Evolutionary conservation across 2,329 filamentous ascomycete genomes (phyloP).

Genomic region (Neodidymelliopsis sp.): DNA sequence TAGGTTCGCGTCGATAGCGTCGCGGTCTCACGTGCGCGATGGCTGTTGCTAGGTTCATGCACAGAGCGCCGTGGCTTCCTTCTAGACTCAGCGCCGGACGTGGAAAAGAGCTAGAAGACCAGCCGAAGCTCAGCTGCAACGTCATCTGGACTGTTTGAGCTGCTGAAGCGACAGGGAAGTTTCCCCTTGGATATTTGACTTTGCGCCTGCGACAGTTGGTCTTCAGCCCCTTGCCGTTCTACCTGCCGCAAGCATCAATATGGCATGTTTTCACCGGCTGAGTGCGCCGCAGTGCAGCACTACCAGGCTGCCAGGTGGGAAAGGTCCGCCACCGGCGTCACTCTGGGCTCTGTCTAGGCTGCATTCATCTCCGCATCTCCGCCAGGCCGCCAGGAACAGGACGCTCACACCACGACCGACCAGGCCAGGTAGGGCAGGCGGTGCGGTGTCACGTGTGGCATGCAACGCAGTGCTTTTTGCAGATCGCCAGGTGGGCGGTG

Average conservation of each 20-base stretch:
- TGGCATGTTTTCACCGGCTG: slow-evolving; percentile 3
- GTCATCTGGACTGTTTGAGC: too few species aligned
- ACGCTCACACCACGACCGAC: not conserved
- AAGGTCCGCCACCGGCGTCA: slow-evolving; percentile 10
- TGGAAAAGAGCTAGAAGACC: slow-evolving; percentile 7
- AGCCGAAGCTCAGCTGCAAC: not conserved
- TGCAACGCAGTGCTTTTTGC: slow-evolving; percentile 2
- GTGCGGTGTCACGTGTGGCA: not conserved
- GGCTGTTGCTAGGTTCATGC: not conserved
- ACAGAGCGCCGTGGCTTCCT: not conserved
- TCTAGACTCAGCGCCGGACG: not conserved
- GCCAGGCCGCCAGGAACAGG: slow-evolving; percentile 3
- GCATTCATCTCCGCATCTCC: slow-evolving; percentile 11
- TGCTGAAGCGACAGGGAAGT: slow-evolving; percentile 1
- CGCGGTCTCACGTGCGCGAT: not conserved
- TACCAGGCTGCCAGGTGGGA: too few species aligned
- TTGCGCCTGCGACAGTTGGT: too few species aligned
- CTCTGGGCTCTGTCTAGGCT: not conserved
- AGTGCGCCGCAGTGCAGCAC: too few species aligned
- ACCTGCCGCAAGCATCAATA: too few species aligned
- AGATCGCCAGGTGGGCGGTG: slow-evolving; percentile 1
- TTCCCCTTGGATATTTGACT: too few species aligned
- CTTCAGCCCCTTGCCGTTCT: too few species aligned
- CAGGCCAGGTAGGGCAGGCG: slow-evolving; percentile 2
- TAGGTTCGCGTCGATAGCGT: not conserved